Conservation (phyloP, 2,329 filamentous ascomycete species). For the Penicillium sp. region DNA sequence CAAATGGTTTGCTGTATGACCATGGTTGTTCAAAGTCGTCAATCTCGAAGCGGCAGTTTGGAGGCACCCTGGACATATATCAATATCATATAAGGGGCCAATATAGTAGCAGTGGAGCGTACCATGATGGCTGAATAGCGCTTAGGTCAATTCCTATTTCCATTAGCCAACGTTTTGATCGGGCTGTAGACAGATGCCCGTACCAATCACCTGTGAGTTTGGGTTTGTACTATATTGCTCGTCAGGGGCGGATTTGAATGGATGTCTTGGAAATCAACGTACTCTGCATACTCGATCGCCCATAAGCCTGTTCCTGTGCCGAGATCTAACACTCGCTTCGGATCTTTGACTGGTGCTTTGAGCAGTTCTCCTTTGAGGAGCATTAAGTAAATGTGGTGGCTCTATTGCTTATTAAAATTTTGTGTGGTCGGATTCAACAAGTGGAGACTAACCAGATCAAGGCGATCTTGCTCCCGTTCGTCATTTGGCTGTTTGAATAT, state of each 20-base stretch:
- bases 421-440: neutral
- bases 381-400: constrained; percentile 30
- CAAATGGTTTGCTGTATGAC: constrained; percentile 24
- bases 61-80: constrained; percentile 21
- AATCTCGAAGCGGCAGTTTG: constrained; percentile 30
- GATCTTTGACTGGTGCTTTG: constrained; percentile 21
- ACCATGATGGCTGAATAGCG: constrained; percentile 28
- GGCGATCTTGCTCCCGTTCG: constrained; percentile 29
- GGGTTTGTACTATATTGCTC: constrained; percentile 18
- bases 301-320: constrained; percentile 33
- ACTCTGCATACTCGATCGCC: constrained; percentile 34
- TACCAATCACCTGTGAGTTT: constrained; percentile 27
- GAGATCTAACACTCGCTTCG: constrained; percentile 28
- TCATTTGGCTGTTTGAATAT: constrained; percentile 23
- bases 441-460: constrained; percentile 22
- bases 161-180: neutral
- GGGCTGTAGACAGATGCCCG: neutral
- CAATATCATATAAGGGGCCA: neutral
- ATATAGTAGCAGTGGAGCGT: neutral
- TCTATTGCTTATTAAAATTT: constrained; percentile 14
- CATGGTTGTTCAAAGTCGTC: constrained; percentile 28
- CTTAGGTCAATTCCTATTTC: constrained; percentile 26
- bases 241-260: constrained; percentile 3
- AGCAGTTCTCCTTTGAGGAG: constrained; percentile 25
- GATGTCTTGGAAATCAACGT: constrained; percentile 5